Conservation (phyloP, 2,329 filamentous ascomycete genomes). For the Beauveria asiatica region DNA sequence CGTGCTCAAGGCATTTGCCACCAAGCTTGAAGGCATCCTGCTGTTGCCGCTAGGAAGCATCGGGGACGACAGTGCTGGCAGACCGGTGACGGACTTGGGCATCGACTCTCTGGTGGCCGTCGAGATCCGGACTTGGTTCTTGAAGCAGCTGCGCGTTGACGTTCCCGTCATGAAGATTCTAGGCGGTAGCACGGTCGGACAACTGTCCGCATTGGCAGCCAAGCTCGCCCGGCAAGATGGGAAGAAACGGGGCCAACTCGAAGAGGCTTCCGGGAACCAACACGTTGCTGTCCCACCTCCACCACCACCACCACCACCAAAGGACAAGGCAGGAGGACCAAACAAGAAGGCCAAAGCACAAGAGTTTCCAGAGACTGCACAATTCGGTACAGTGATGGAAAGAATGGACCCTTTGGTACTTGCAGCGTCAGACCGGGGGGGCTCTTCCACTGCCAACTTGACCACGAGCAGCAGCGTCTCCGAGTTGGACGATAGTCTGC, state of each 20-base stretch:
- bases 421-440: neutral
- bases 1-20: neutral
- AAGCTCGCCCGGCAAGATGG: neutral
- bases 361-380: no score
- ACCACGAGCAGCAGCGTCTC: neutral
- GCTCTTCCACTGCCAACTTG: neutral
- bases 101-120: conserved; percentile 24
- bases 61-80: neutral
- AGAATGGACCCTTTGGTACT: neutral
- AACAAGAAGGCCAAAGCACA: neutral
- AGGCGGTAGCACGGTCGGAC: conserved; percentile 16
- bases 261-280: neutral
- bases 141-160: conserved; percentile 33
- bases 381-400: no score
- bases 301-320: no score
- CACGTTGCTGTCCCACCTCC: no score
- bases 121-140: conserved; percentile 38
- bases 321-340: neutral
- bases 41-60: neutral
- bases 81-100: conserved; percentile 16
- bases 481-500: neutral
- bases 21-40: neutral
- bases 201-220: neutral
- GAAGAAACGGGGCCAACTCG: neutral
- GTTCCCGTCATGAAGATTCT: conserved; percentile 35